These are phyloP conservation scores for Ananas comosus DNA, from an alignment of 176 grass and related monocot genomes.

Conservation along the genomic window DNA sequence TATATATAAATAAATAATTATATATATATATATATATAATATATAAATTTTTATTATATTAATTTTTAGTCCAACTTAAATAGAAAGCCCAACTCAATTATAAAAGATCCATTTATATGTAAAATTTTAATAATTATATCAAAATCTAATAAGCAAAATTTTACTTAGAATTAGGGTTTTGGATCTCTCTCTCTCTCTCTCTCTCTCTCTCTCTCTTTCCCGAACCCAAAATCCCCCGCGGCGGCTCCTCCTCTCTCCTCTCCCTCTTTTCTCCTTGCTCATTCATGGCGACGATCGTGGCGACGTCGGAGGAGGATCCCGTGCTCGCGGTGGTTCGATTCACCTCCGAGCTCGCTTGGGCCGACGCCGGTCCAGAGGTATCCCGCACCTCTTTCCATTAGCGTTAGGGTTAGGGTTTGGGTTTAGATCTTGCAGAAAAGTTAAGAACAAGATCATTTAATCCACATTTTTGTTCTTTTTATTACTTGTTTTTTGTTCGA, in stretches of 20 bases:
- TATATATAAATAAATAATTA: no score
- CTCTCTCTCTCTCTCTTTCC: background rate
- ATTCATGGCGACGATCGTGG: conserved; percentile 64
- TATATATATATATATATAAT: no score
- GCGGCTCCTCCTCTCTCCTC: background rate
- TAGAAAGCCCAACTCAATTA: no score
- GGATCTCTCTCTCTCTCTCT: background rate
- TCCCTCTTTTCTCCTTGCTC: background rate
- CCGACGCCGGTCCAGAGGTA: conserved; percentile 76
- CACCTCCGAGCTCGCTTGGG: conserved; percentile 74
- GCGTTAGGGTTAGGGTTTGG: background rate
- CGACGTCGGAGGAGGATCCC: conserved; percentile 86
- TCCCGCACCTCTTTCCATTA: background rate
- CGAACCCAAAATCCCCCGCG: background rate
- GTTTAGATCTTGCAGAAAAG: background rate
- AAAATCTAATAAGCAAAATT: no score
- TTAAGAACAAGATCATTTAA: background rate
- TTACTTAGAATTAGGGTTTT: background rate
- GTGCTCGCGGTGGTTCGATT: conserved; percentile 71
- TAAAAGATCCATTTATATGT: no score
- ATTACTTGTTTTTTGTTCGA: no score
- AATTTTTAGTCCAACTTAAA: no score
- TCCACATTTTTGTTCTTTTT: no score
- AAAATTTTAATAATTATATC: no score
- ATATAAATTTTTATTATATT: no score